phyloP scores from a whole-genome alignment of 2,329 filamentous ascomycete species.

The Dactylellina haptotyla region DNA sequence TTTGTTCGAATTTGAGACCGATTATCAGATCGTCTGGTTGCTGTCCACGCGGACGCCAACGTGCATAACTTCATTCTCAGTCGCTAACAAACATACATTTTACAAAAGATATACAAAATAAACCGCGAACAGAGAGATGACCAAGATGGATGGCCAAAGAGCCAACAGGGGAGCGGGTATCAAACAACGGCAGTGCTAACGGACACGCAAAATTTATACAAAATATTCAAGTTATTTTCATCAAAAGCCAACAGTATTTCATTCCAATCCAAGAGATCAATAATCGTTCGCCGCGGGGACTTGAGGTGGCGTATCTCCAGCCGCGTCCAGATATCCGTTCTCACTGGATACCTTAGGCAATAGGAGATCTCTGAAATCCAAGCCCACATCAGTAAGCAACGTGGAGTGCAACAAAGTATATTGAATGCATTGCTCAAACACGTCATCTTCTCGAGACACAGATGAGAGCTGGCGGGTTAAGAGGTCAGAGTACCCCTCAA shows the following conservation, averaged over 20 bases:
- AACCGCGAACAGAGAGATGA: too few species aligned
- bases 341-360: constrained; percentile 20
- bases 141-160: neutral
- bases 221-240: neutral
- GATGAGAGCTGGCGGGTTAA: constrained; percentile 86
- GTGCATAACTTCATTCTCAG: neutral
- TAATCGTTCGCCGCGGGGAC: neutral
- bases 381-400: constrained; percentile 82
- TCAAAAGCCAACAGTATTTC: neutral
- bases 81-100: neutral
- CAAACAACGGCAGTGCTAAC: neutral
- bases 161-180: constrained; percentile 4
- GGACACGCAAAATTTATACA: neutral
- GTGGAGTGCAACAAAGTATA: constrained; percentile 81
- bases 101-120: too few species aligned
- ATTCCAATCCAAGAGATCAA: neutral
- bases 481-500: constrained; percentile 88
- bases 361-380: constrained; percentile 82
- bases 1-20: constrained; percentile 29
- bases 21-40: constrained; percentile 2
- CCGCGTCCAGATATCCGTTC: constrained; percentile 19
- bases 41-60: neutral
- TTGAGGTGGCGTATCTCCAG: constrained; percentile 1
- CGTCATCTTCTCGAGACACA: constrained; percentile 77
- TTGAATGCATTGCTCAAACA: constrained; percentile 85